Conservation (phyloP, 345 rosid genomes). For the Ceriops decandra region DNA sequence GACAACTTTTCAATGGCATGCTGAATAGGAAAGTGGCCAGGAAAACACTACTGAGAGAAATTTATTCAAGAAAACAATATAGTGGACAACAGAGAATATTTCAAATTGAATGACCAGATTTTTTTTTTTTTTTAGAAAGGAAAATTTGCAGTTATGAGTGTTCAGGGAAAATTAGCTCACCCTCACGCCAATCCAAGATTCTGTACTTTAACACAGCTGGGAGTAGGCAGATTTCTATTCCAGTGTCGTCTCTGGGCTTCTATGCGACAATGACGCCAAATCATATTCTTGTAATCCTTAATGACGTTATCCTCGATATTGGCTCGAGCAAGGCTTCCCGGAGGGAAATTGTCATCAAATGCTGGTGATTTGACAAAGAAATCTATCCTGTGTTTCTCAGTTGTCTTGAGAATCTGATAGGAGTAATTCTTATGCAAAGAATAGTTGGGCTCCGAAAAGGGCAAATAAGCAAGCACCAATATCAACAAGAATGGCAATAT, state of each 20-base stretch:
- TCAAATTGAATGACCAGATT: too few relatives aligned
- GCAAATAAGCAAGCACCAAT: slow-evolving; percentile 68
- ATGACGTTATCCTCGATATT: slow-evolving; percentile 61
- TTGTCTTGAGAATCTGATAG: slow-evolving; percentile 62
- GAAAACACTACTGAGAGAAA: too few relatives aligned
- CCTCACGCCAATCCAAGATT: slow-evolving; percentile 57
- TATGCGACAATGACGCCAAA: slow-evolving; percentile 63
- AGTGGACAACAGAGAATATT: too few relatives aligned
- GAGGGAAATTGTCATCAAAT: slow-evolving; percentile 65
- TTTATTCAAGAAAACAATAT: too few relatives aligned
- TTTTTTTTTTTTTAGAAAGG: too few relatives aligned
- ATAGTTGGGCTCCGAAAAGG: slow-evolving; percentile 70
- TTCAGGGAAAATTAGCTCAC: slow-evolving; percentile 20
- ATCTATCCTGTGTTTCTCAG: slow-evolving; percentile 63
- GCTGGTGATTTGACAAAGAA: slow-evolving; percentile 63
- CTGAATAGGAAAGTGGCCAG: too few relatives aligned
- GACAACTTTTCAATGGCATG: too few relatives aligned
- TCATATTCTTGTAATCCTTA: slow-evolving; percentile 61
- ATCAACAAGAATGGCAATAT: slow-evolving; percentile 68
- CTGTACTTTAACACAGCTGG: slow-evolving; percentile 67
- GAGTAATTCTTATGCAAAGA: slow-evolving; percentile 56
- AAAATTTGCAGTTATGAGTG: too few relatives aligned
- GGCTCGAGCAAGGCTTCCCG: slow-evolving; percentile 63
- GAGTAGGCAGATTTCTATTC: slow-evolving; percentile 74
- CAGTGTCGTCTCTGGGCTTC: slow-evolving; percentile 76